phyloP scores from a whole-genome alignment of 169 alveolate species.

The Plasmodium reichenowi region DNA sequence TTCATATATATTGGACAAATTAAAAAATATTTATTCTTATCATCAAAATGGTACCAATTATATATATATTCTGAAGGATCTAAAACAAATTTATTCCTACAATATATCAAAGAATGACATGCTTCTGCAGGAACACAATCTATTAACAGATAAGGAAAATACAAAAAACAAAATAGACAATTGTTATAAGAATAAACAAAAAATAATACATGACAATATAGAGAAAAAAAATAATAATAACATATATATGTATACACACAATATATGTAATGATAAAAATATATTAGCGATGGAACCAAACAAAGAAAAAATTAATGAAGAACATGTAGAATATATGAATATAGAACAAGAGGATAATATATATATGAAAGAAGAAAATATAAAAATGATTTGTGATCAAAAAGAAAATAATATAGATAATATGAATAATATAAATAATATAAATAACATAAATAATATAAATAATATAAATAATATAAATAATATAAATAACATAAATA shows the following conservation, averaged over 20 bases:
- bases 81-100: slow-evolving; percentile 34
- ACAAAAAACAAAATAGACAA: background rate
- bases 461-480: no score
- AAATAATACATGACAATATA: background rate
- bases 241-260: background rate
- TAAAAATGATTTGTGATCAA: background rate
- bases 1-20: slow-evolving; percentile 8
- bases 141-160: background rate
- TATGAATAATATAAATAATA: no score
- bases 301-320: background rate
- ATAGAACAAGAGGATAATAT: background rate
- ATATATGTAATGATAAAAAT: background rate
- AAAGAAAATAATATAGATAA: background rate
- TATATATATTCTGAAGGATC: slow-evolving; percentile 7
- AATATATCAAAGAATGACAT: background rate
- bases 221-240: background rate
- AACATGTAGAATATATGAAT: background rate
- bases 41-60: background rate
- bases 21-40: slow-evolving; percentile 27
- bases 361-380: background rate
- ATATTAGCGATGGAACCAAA: background rate
- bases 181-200: background rate
- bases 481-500: no score
- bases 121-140: no score
- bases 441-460: no score